Percentiles rank a stretch among this genome's conserved stretches.
These are phyloP conservation scores for Crithidia brevicula DNA, from an alignment of 208 protist species.

Conservation along the genomic window DNA sequence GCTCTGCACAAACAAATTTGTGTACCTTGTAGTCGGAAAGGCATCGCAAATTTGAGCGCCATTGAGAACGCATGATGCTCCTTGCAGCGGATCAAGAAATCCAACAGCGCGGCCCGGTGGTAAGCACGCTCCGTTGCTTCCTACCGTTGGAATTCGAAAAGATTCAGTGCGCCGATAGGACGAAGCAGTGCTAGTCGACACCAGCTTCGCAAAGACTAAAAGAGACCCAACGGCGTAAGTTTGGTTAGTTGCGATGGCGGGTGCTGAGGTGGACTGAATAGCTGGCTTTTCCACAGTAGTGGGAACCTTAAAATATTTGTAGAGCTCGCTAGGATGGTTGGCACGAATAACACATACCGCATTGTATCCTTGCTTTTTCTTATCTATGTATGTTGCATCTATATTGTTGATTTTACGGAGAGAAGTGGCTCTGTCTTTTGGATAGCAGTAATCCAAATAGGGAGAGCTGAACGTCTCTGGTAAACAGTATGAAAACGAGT, in stretches of 20 bases:
- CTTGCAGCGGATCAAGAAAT: slow-evolving; percentile 64
- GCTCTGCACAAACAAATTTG: slow-evolving; percentile 54
- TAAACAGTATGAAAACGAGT: slow-evolving; percentile 57
- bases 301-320: slow-evolving; percentile 72
- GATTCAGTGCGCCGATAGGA: slow-evolving; percentile 41
- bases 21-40: slow-evolving; percentile 48
- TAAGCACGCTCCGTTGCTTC: slow-evolving; percentile 50
- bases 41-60: slow-evolving; percentile 44
- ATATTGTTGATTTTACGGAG: slow-evolving; percentile 47
- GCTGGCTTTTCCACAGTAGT: slow-evolving; percentile 43
- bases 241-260: neutral
- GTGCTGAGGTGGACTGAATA: neutral
- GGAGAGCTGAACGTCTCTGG: slow-evolving; percentile 54
- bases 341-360: slow-evolving; percentile 65
- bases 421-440: slow-evolving; percentile 35
- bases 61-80: slow-evolving; percentile 50
- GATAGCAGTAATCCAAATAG: slow-evolving; percentile 65
- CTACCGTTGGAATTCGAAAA: slow-evolving; percentile 44
- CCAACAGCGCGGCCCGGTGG: slow-evolving; percentile 30
- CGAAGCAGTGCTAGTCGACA: neutral
- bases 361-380: slow-evolving; percentile 32
- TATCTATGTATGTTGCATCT: slow-evolving; percentile 47
- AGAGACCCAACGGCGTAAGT: slow-evolving; percentile 34
- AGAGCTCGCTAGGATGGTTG: slow-evolving; percentile 67
- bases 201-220: slow-evolving; percentile 37